Conservation (phyloP, 2,329 filamentous ascomycete genomes). For the Phyllosticta citrichinensis region DNA sequence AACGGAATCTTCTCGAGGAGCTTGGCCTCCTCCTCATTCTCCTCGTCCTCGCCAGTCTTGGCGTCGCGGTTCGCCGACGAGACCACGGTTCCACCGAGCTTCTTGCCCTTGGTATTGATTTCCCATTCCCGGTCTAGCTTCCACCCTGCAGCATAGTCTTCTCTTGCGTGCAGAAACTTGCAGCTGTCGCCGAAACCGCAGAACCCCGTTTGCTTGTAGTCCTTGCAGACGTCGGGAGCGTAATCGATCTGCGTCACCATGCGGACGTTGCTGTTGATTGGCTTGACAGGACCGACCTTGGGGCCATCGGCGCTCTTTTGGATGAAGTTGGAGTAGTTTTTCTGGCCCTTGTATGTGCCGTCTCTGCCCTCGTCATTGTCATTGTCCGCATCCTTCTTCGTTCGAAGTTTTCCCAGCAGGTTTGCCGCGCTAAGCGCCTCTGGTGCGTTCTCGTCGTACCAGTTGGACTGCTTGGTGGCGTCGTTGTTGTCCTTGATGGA, state of each 20-base stretch:
- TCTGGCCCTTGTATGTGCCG: conserved; percentile 67
- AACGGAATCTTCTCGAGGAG: conserved; percentile 80
- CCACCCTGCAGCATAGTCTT: conserved; percentile 86
- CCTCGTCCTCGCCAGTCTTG: conserved; percentile 37
- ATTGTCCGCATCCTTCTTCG: not conserved
- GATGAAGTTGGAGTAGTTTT: conserved; percentile 55
- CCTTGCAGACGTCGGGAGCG: conserved; percentile 88
- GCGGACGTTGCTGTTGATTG: conserved; percentile 69
- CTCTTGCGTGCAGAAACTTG: conserved; percentile 67
- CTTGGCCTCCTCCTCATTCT: conserved; percentile 53
- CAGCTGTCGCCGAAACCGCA: conserved; percentile 69
- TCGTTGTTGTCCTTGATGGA: conserved; percentile 64
- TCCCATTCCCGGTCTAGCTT: conserved; percentile 95
- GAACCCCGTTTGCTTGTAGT: conserved; percentile 64
- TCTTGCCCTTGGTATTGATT: conserved; percentile 56
- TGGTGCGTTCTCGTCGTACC: conserved; percentile 67
- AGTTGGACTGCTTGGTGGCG: conserved; percentile 80
- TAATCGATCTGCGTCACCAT: conserved; percentile 88
- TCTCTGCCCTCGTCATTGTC: conserved; percentile 21
- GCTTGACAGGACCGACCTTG: conserved; percentile 76
- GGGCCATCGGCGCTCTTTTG: conserved; percentile 70
- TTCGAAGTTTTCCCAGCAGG: conserved; percentile 48
- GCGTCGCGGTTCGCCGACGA: conserved; percentile 46
- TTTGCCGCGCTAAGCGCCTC: conserved; percentile 43
- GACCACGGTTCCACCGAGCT: conserved; percentile 41